Conservation (phyloP, 768 basidiomycete genomes). For the Austroboletus eburneus region DNA sequence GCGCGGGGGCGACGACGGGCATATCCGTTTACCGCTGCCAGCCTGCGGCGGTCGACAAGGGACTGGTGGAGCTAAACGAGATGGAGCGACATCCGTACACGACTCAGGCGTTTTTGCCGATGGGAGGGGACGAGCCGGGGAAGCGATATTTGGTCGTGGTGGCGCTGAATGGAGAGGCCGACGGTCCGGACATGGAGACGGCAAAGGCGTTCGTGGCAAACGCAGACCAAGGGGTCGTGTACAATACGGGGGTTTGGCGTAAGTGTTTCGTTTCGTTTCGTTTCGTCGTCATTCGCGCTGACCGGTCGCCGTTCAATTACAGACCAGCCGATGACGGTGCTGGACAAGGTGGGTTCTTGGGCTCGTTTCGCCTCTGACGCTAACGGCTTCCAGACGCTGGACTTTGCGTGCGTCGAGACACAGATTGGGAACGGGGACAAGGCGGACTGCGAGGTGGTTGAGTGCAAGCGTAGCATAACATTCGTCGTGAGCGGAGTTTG, state of each 20-base stretch:
- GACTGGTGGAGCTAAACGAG: constrained; percentile 57
- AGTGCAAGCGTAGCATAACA: constrained; percentile 35
- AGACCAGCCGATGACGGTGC: constrained; percentile 93
- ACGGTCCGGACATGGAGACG: constrained; percentile 70
- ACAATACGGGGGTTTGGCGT: constrained; percentile 88
- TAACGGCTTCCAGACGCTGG: constrained; percentile 48
- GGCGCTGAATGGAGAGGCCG: constrained; percentile 71
- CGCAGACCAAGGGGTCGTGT: constrained; percentile 80
- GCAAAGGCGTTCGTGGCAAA: constrained; percentile 80
- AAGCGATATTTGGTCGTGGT: constrained; percentile 80
- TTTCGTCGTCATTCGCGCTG: background rate
- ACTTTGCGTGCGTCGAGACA: constrained; percentile 88
- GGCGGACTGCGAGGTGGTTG: constrained; percentile 84
- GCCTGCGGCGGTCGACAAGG: constrained; percentile 42
- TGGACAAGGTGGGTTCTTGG: constrained; percentile 53
- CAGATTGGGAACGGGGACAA: constrained; percentile 78
- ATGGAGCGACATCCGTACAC: constrained; percentile 88
- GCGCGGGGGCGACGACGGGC: constrained; percentile 53
- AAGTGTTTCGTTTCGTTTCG: constrained; percentile 34
- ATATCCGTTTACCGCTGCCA: constrained; percentile 85
- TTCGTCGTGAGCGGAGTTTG: constrained; percentile 22
- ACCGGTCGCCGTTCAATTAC: constrained; percentile 1
- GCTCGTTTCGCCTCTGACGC: constrained; percentile 10
- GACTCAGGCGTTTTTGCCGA: constrained; percentile 92
- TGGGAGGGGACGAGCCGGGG: constrained; percentile 65